phyloP scores from a whole-genome alignment of 2,329 filamentous ascomycete species.

The Onygenales sp. region DNA sequence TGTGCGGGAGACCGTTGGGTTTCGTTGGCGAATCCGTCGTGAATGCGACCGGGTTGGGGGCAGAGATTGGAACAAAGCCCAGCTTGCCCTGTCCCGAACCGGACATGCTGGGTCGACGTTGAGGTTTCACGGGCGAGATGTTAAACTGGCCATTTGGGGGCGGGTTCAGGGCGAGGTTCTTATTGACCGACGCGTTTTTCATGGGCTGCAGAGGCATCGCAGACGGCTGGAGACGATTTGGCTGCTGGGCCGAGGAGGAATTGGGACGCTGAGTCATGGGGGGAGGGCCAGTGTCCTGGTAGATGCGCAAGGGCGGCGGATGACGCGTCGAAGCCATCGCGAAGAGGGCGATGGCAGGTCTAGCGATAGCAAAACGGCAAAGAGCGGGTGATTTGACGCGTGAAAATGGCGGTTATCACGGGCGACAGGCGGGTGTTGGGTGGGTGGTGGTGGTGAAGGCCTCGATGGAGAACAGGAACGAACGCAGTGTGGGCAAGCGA shows the following conservation, averaged over 20 bases:
- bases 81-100: conserved; percentile 48
- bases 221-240: conserved; percentile 42
- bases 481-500: neutral
- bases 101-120: conserved; percentile 46
- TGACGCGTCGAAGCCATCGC: conserved; percentile 31
- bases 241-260: conserved; percentile 12
- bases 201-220: conserved; percentile 40
- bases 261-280: conserved; percentile 22
- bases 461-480: neutral
- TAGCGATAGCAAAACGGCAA: conserved; percentile 6
- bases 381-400: conserved; percentile 19
- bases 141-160: conserved; percentile 38
- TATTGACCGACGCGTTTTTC: conserved; percentile 36
- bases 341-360: conserved; percentile 9
- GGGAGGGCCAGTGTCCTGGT: conserved; percentile 44
- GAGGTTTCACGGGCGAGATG: conserved; percentile 61
- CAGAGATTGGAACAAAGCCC: conserved; percentile 52
- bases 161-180: conserved; percentile 60
- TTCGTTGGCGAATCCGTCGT: conserved; percentile 41
- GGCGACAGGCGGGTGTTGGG: neutral
- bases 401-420: conserved; percentile 10
- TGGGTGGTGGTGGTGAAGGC: neutral
- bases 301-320: conserved; percentile 47
- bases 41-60: conserved; percentile 34
- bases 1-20: conserved; percentile 26